phyloP scores from a whole-genome alignment of 2,329 filamentous ascomycete genomes.

The Lachnellula willkommii region DNA sequence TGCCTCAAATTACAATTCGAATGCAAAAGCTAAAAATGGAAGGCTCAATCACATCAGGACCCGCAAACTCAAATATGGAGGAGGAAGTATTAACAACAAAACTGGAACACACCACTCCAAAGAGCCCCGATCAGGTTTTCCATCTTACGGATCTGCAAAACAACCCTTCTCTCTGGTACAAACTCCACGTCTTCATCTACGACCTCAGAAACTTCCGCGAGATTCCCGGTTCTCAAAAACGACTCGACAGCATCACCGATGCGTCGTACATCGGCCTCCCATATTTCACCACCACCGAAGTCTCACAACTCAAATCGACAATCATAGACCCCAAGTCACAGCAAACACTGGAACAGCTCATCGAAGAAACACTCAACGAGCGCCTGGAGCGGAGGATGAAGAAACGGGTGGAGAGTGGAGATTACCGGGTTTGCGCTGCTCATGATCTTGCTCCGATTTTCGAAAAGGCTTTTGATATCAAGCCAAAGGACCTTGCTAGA shows the following conservation, averaged over 20 bases:
- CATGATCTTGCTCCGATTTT: constrained; percentile 27
- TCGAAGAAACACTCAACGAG: constrained; percentile 21
- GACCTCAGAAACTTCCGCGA: constrained; percentile 14
- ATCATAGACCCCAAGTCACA: background rate
- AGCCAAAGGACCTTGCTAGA: constrained; percentile 26
- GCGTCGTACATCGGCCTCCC: constrained; percentile 10
- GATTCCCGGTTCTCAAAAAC: background rate
- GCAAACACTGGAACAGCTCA: constrained; percentile 16
- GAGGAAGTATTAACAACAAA: too few species aligned
- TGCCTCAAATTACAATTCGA: too few species aligned
- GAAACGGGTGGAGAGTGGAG: constrained; percentile 27
- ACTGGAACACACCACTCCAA: too few species aligned
- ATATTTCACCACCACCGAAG: constrained; percentile 8
- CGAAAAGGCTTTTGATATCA: constrained; percentile 25
- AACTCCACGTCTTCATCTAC: constrained; percentile 11
- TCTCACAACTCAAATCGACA: constrained; percentile 4
- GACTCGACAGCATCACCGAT: constrained; percentile 11
- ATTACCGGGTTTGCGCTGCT: constrained; percentile 33
- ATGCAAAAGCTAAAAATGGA: too few species aligned
- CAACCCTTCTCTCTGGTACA: constrained; percentile 9
- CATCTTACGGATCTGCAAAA: background rate
- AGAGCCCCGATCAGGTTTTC: too few species aligned
- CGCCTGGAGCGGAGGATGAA: constrained; percentile 28
- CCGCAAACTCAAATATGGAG: too few species aligned
- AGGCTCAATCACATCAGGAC: too few species aligned